phyloP scores from a whole-genome alignment of 2,329 filamentous ascomycete genomes.

The Colletotrichum limetticola region DNA sequence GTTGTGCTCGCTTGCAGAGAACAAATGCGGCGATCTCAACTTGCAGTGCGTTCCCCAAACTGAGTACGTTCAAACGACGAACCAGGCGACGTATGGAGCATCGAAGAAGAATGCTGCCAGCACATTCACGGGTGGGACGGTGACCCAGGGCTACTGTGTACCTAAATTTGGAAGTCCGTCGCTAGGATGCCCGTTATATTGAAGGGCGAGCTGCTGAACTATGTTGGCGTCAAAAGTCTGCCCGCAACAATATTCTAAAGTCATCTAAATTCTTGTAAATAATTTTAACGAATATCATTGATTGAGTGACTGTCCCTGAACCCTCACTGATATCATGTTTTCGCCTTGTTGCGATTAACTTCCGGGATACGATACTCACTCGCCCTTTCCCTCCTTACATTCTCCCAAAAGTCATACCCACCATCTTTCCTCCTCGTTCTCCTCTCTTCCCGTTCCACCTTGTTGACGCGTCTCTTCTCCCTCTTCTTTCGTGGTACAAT shows the following conservation, averaged over 20 bases:
- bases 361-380: constrained; percentile 51
- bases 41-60: neutral
- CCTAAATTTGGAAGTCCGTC: neutral
- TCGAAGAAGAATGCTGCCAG: neutral
- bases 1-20: neutral
- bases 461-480: constrained; percentile 34
- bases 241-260: neutral
- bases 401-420: constrained; percentile 54
- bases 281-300: neutral
- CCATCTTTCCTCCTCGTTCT: constrained; percentile 42
- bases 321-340: neutral
- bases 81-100: neutral
- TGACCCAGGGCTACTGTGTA: neutral
- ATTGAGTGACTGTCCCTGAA: no score
- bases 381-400: constrained; percentile 51
- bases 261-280: neutral
- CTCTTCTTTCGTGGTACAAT: constrained; percentile 14
- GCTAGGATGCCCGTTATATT: neutral
- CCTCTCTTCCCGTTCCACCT: constrained; percentile 13
- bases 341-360: constrained; percentile 45
- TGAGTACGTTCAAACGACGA: neutral
- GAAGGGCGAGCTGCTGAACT: no score
- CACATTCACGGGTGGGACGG: neutral
- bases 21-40: neutral
- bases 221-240: no score